Conservation (phyloP, 2,329 filamentous ascomycete genomes). For the Botrytis paeoniae region DNA sequence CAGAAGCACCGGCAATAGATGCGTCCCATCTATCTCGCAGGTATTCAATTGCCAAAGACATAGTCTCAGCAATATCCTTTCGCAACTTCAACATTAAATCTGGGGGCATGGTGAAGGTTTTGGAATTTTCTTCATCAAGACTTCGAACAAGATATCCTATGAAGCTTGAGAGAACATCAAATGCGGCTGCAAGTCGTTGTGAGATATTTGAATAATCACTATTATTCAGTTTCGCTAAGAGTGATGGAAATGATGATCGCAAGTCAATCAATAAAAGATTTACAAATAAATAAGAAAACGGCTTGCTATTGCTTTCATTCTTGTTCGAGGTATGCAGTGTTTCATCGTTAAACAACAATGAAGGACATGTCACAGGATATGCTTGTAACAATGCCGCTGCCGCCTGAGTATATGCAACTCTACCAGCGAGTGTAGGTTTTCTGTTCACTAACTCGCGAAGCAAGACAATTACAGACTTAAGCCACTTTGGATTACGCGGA, state of each 20-base stretch:
- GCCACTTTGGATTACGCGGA: conserved; percentile 52
- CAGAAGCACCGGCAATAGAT: conserved; percentile 58
- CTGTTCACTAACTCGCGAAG: conserved; percentile 54
- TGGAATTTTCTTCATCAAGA: conserved; percentile 46
- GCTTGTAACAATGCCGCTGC: conserved; percentile 55
- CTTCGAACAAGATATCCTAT: conserved; percentile 55
- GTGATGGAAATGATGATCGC: conserved; percentile 57
- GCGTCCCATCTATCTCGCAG: conserved; percentile 69
- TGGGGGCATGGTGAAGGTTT: conserved; percentile 49
- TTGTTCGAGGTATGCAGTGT: conserved; percentile 23
- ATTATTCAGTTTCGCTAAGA: conserved; percentile 57
- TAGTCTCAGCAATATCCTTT: conserved; percentile 58
- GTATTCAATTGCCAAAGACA: conserved; percentile 62
- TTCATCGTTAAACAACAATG: conserved; percentile 52
- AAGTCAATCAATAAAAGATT: conserved; percentile 66
- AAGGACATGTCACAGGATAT: conserved; percentile 48
- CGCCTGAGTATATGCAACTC: conserved; percentile 58
- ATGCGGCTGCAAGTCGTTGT: conserved; percentile 56
- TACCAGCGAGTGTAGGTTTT: conserved; percentile 52
- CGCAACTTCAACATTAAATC: conserved; percentile 61
- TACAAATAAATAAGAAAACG: conserved; percentile 60
- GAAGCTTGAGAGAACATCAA: conserved; percentile 60
- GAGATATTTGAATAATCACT: conserved; percentile 50
- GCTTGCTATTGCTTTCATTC: conserved; percentile 42
- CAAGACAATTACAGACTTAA: conserved; percentile 46